A percentile compares a stretch with the other conserved stretches of the same genome.
phyloP scores from a whole-genome alignment of 495 filamentous ascomycete genomes.

The Neurospora sp. region DNA sequence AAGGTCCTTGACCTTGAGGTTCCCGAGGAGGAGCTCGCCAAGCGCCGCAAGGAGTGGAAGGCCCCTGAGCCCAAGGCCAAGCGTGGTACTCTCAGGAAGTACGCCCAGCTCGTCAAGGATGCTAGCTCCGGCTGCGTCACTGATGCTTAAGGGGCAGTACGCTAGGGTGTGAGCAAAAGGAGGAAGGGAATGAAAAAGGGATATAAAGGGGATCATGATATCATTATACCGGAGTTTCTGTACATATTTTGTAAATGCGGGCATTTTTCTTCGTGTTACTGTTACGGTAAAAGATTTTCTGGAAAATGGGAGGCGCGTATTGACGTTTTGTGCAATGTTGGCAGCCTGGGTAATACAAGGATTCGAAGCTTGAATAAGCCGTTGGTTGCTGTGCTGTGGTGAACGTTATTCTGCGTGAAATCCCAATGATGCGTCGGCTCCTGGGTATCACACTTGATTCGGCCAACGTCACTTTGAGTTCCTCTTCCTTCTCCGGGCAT shows the following conservation, averaged over 20 bases:
- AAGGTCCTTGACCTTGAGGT: conserved; percentile 51
- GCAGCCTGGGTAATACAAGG: neutral
- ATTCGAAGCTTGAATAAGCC: neutral
- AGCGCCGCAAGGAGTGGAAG: conserved; percentile 53
- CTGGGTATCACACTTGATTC: too few relatives aligned
- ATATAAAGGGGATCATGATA: neutral
- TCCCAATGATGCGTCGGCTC: too few relatives aligned
- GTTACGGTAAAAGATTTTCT: neutral
- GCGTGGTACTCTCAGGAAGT: conserved; percentile 70
- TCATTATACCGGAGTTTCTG: neutral
- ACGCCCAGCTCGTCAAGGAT: conserved; percentile 58
- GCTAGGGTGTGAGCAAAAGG: neutral
- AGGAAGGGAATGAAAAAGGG: neutral
- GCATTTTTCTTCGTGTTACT: neutral
- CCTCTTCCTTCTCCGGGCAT: too few relatives aligned
- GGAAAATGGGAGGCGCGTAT: neutral
- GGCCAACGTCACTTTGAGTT: too few relatives aligned
- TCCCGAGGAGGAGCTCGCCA: conserved; percentile 50
- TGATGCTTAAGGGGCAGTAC: conserved; percentile 30
- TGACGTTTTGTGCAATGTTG: neutral
- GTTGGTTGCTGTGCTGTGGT: neutral
- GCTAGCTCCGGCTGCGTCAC: conserved; percentile 77
- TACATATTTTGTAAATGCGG: neutral
- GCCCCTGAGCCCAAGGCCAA: conserved; percentile 57
- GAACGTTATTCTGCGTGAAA: neutral